Evolutionary conservation across 805 yeast species (phyloP).

Genomic region (Wickerhamiella cacticola): DNA sequence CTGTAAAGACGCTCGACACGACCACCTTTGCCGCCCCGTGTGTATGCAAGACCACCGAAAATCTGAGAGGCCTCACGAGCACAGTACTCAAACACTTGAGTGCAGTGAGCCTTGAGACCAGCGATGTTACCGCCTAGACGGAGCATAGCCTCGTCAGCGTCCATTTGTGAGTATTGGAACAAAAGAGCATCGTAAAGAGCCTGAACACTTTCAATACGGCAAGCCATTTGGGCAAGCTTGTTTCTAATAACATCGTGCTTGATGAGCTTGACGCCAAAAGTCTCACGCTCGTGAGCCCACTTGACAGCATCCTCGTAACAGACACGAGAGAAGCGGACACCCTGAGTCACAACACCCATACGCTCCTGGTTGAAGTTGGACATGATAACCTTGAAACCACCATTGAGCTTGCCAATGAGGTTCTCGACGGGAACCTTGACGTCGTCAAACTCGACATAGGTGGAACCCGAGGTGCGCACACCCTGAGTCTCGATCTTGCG

Average conservation of each 20-base stretch:
- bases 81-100: constrained; percentile 34
- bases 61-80: constrained; percentile 37
- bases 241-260: constrained; percentile 35
- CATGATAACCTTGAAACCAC: constrained; percentile 36
- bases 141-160: constrained; percentile 32
- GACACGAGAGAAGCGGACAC: constrained; percentile 33
- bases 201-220: constrained; percentile 33
- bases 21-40: constrained; percentile 36
- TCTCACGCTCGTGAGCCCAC: constrained; percentile 35
- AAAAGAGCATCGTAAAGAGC: constrained; percentile 31
- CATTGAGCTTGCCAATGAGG: constrained; percentile 33
- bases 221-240: constrained; percentile 35
- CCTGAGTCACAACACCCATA: constrained; percentile 34
- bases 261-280: constrained; percentile 34
- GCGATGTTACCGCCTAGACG: constrained; percentile 36
- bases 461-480: constrained; percentile 33
- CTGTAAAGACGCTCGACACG: constrained; percentile 35
- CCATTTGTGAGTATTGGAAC: constrained; percentile 30
- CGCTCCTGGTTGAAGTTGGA: constrained; percentile 38
- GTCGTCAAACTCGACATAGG: constrained; percentile 34
- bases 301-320: constrained; percentile 34
- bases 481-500: constrained; percentile 35
- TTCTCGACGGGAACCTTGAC: constrained; percentile 37
- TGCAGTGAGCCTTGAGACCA: constrained; percentile 33
- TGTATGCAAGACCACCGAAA: constrained; percentile 35